Evolutionary conservation across 1,284 basidiomycete species (phyloP), one percentile per base, ranked within the genome.

Genomic region (Melampsora occidentalis): DNA sequence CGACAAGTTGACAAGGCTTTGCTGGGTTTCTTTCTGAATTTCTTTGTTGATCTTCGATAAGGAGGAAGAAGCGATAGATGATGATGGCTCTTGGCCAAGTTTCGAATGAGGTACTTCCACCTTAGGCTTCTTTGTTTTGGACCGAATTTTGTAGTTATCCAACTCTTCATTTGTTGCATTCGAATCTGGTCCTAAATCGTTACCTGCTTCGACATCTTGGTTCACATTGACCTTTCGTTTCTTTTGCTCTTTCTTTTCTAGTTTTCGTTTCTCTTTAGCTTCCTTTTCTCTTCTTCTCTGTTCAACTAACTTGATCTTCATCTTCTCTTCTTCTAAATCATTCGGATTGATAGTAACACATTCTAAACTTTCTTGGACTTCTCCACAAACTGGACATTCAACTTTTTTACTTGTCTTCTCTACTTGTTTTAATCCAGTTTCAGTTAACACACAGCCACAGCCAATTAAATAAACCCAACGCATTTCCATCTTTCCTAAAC

Each of bases 371-470:
- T 77, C 62, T 49, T 14, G 28, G 18, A 59, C 12, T 57, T 53
- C 57, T 33, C 68, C 75, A 66, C 75, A 77, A 28, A 77, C 49
- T 25, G 68, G 75, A 70, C 75, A 77, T 22, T 64, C 66, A n/a
- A 59, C 33, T 16, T 64, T n/a, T 1, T 28, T 12, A 64, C 31
- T 64, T 35, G 62, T 12, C 18, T 67, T 48, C 18, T 66, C 61
- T 7, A 77, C 85, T 0, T 89, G 88, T 78, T 88, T 89, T 59
- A 94, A 85, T 4, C 89, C 91, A 0, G 88, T 89, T 76, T 90
- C 89, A 5, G 90, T 90, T 83, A 94, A 90, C 46, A 92, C 92
- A 81, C 92, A 94, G n/a, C 93, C 93, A 81, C 94, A 97, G 0
- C 89, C 84, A n/a, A 86, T 85, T 78, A 96, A 84, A 82, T 93